Conservation (phyloP, 495 filamentous ascomycete genomes). For the Aspergillus affinis region DNA sequence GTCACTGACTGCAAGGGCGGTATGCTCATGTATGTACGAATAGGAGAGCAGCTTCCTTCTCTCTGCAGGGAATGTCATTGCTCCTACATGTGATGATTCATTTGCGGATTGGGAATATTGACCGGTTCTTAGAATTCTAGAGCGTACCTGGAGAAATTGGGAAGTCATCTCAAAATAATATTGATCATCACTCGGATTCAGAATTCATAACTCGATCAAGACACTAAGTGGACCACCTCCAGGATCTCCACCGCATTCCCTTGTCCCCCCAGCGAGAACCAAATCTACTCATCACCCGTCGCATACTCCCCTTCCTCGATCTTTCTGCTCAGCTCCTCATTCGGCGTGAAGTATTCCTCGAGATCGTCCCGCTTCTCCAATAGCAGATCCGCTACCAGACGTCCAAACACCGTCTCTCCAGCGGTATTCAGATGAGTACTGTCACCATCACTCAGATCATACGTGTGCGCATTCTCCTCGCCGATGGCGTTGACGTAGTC, state of each 20-base stretch:
- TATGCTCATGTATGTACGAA: not conserved
- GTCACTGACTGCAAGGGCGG: not conserved
- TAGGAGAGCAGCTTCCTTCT: not conserved
- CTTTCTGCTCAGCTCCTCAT: constrained; percentile 15
- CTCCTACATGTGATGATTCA: not conserved
- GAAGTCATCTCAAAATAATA: not conserved
- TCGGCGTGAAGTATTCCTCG: constrained; percentile 5
- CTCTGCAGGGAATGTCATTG: not conserved
- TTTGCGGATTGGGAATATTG: not conserved
- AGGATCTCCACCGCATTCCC: not conserved
- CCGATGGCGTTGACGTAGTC: constrained; percentile 16
- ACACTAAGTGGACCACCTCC: not conserved
- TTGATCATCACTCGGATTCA: not conserved
- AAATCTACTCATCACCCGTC: constrained; percentile 10
- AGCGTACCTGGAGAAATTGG: not conserved
- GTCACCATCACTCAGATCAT: constrained; percentile 11
- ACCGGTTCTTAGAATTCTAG: not conserved
- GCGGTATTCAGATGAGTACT: constrained; percentile 8
- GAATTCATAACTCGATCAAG: not conserved
- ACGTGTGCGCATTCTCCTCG: constrained; percentile 12
- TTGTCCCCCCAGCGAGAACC: not conserved
- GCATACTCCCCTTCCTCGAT: constrained; percentile 13
- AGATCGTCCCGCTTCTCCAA: constrained; percentile 10
- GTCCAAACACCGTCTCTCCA: constrained; percentile 12
- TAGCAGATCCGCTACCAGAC: constrained; percentile 12